These are phyloP conservation scores for Annulohypoxylon bovei DNA, from an alignment of 495 filamentous ascomycete genomes.

Conservation along the genomic window DNA sequence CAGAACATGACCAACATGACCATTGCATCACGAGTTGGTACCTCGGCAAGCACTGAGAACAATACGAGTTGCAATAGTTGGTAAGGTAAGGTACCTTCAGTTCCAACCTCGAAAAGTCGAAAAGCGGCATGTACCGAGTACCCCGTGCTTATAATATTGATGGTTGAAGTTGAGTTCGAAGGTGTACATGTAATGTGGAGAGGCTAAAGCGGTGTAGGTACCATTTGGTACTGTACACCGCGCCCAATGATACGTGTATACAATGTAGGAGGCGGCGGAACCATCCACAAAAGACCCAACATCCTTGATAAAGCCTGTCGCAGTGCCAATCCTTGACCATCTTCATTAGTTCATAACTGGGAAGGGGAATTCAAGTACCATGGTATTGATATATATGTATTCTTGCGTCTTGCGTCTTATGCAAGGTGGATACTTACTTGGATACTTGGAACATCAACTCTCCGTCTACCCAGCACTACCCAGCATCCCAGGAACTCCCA, in stretches of 20 bases:
- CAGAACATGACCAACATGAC: background rate
- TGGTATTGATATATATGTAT: constrained; percentile 27
- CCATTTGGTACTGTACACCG: constrained; percentile 21
- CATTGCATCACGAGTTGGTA: background rate
- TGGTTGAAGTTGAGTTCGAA: constrained; percentile 18
- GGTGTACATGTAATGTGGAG: constrained; percentile 24
- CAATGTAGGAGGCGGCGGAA: constrained; percentile 30
- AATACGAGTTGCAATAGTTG: background rate
- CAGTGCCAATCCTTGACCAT: constrained; percentile 39
- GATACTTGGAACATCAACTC: constrained; percentile 6
- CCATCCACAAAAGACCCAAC: constrained; percentile 42
- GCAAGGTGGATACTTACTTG: constrained; percentile 38
- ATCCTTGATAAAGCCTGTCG: constrained; percentile 42
- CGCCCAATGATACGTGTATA: constrained; percentile 8
- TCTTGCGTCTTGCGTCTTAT: constrained; percentile 26
- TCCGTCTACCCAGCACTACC: background rate
- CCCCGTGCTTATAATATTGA: constrained; percentile 10
- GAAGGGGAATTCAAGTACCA: constrained; percentile 38
- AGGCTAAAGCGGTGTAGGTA: constrained; percentile 42
- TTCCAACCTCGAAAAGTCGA: background rate
- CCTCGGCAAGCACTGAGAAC: background rate
- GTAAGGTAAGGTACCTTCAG: background rate
- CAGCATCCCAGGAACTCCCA: background rate
- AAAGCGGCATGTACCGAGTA: constrained; percentile 14
- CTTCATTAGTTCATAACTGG: constrained; percentile 34